Evolutionary conservation across 2,329 filamentous ascomycete genomes (phyloP).

Genomic region (Pezicula radicicola): DNA sequence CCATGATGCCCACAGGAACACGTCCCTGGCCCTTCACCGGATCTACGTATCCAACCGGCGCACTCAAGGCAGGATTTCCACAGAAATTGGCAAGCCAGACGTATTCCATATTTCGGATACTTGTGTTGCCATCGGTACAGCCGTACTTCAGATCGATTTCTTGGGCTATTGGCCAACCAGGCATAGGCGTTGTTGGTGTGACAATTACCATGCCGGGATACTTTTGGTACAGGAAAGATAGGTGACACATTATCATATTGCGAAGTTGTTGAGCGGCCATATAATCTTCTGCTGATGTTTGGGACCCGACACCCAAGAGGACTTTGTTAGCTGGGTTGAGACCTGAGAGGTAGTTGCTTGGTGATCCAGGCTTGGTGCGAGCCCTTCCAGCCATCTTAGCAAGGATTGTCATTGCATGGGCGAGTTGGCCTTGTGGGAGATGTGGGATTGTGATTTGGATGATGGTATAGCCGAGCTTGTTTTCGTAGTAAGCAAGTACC

Average conservation of each 20-base stretch:
- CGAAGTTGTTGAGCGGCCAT: constrained; percentile 72
- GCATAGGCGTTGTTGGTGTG: constrained; percentile 72
- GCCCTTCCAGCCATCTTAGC: constrained; percentile 59
- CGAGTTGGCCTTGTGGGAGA: constrained; percentile 68
- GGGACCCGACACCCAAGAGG: constrained; percentile 60
- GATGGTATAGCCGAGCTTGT: constrained; percentile 45
- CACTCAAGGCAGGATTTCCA: constrained; percentile 72
- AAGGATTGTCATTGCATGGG: constrained; percentile 76
- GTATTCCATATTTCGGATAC: constrained; percentile 79
- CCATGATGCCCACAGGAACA: constrained; percentile 60
- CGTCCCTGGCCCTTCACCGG: constrained; percentile 45
- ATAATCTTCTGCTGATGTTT: constrained; percentile 67
- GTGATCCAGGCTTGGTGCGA: constrained; percentile 24
- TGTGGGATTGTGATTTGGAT: constrained; percentile 64
- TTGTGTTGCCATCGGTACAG: constrained; percentile 68
- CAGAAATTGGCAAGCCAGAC: constrained; percentile 81
- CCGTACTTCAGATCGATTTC: constrained; percentile 65
- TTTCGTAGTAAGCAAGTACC: constrained; percentile 56
- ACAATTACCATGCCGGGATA: constrained; percentile 76
- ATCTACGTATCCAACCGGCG: constrained; percentile 69
- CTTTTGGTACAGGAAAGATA: constrained; percentile 65
- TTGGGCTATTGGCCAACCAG: constrained; percentile 64
- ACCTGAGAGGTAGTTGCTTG: constrained; percentile 45
- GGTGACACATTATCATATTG: constrained; percentile 73
- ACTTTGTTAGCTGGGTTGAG: constrained; percentile 68